phyloP scores from a whole-genome alignment of 331 rosid species.

The Quercus lobata region DNA sequence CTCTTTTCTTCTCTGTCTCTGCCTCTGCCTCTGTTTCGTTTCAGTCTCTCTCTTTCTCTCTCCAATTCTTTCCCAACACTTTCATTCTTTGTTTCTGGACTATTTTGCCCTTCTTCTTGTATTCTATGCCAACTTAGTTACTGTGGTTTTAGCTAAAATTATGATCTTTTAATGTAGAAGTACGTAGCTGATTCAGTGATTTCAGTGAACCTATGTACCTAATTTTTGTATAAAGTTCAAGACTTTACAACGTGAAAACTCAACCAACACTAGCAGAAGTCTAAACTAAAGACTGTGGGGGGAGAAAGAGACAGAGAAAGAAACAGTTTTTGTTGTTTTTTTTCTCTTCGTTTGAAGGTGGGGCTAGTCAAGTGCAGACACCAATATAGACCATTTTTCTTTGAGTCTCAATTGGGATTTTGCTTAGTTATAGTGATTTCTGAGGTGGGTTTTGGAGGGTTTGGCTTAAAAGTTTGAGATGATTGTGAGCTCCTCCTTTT shows the following conservation, averaged over 20 bases:
- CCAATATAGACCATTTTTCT: neutral
- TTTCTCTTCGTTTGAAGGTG: neutral
- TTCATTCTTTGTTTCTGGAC: constrained; percentile 2
- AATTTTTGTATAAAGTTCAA: neutral
- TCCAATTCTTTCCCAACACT: neutral
- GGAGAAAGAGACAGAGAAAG: neutral
- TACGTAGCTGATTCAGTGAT: neutral
- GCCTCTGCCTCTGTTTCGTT: neutral
- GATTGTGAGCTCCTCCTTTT: constrained; percentile 79
- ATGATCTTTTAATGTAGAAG: neutral
- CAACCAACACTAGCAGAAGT: neutral
- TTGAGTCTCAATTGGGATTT: neutral
- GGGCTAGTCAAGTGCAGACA: neutral
- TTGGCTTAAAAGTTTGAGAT: constrained; percentile 23
- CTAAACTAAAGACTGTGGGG: neutral
- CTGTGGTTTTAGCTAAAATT: neutral
- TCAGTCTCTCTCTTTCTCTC: neutral
- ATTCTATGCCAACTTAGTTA: neutral
- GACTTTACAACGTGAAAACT: neutral
- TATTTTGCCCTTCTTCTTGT: neutral
- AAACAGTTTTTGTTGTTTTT: neutral
- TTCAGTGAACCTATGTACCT: neutral
- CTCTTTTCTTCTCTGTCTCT: neutral
- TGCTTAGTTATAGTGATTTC: constrained; percentile 16
- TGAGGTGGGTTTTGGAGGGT: constrained; percentile 22